Conservation (phyloP, 1,139 yeast genomes). For the Blastobotrys aristatus region DNA sequence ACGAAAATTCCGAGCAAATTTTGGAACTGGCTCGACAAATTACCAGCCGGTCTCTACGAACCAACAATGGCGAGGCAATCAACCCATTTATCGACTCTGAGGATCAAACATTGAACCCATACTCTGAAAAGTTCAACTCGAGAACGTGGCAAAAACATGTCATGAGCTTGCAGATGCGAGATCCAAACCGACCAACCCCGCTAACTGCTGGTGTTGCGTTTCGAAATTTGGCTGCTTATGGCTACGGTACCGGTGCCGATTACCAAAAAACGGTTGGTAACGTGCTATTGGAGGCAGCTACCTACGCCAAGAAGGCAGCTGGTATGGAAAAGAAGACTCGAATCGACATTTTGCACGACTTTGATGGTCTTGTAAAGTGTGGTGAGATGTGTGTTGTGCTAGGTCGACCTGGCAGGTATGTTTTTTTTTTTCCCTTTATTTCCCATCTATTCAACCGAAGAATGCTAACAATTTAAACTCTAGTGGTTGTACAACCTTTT, state of each 20-base stretch:
- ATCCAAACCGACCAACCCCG: slow-evolving; percentile 19
- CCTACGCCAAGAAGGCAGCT: slow-evolving; percentile 21
- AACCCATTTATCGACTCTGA: slow-evolving; percentile 16
- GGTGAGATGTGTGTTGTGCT: slow-evolving; percentile 73
- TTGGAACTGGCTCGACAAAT: slow-evolving; percentile 27
- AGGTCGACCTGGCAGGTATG: slow-evolving; percentile 62
- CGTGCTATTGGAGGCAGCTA: slow-evolving; percentile 33
- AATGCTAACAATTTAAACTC: slow-evolving; percentile 1
- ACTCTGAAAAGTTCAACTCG: slow-evolving; percentile 52
- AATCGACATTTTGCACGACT: slow-evolving; percentile 57
- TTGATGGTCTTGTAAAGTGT: slow-evolving; percentile 63
- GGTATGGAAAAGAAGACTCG: slow-evolving; percentile 27
- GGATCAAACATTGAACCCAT: slow-evolving; percentile 43
- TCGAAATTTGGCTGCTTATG: slow-evolving; percentile 63
- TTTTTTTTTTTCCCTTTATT: too few relatives aligned
- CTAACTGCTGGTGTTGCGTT: slow-evolving; percentile 54
- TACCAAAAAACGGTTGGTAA: slow-evolving; percentile 71
- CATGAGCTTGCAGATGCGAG: slow-evolving; percentile 33
- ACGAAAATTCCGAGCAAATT: slow-evolving; percentile 14
- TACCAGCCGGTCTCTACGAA: slow-evolving; percentile 18
- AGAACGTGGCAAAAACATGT: slow-evolving; percentile 67
- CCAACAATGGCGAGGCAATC: slow-evolving; percentile 6
- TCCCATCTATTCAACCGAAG: too few relatives aligned
- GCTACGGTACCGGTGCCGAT: slow-evolving; percentile 72
- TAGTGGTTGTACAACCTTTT: slow-evolving; percentile 75